Evolutionary conservation across 179 eudicot genomes (phyloP), one percentile per base, ranked within the genome.

Genomic region (Spergularia azorica): DNA sequence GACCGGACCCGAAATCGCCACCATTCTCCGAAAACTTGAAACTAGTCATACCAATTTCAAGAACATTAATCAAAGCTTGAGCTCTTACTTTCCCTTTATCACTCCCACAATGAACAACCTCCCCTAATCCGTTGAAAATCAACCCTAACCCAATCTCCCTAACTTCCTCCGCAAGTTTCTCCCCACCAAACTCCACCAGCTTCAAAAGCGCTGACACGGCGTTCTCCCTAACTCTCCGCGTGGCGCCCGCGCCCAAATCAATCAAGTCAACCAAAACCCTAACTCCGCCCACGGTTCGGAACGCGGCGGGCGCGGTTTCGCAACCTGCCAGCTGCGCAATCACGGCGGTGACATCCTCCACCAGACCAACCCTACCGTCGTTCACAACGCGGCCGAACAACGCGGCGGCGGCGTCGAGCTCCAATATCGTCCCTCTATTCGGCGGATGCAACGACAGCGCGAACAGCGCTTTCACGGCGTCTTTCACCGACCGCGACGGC

Each of bases 301-400:
- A 88, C 17, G 85, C 87, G 21, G 77, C 87, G 17, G 62, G 60
- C 6, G 87, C 79, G 79, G 84, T 87, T 32, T 83, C 90, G 48
- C 90, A 91, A 5, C 86, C 97, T 0, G 97, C 89, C 1, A 93
- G 26, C 59, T 93, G 98, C 1, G 92, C 97, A 18, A 93, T 86
- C 71, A 93, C 98, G 11, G 98, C 97, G 6, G 95, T 89, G 0
- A 88, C 89, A 64, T 93, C 98, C 84, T 93, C 97, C 13, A 88
- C 79, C 11, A 88, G 26, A 36, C 92, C 97, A 15, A 83, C 81
- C n/a, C 97, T 70, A 36, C 89, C 89, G 17, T 88, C 98, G 52
- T 81, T 81, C 38, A 88, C 85, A 56, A 91, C 86, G 62, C 91
- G 17, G 3, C 88, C 70, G 71, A 95, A 91, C 43, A 95, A 60